Base-by-base conservation (phyloP, 2,329 filamentous ascomycete genomes). In the Alternaria burnsii region DNA sequence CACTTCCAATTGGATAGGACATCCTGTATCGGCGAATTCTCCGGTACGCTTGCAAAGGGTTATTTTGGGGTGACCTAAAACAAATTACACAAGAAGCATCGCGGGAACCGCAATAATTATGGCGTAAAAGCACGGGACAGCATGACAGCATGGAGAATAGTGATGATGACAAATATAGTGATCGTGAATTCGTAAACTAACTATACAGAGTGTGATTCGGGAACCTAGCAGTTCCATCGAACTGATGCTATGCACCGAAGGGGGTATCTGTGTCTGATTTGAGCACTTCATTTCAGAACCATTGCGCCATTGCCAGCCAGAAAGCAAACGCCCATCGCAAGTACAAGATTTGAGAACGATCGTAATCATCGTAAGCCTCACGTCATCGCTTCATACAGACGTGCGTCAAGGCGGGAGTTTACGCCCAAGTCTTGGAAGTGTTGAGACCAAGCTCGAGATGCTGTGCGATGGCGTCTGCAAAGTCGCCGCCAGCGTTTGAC, bases 401-500 rank as follows among this genome's bases (percentile, higher is more conserved):
- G 20, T 38, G 46, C 46, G 30, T 50, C 20, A 6, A 38, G 16
- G 10, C 32, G 2, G 22, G 1, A n/a, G n/a, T 14, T 63, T 55
- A 76, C 11, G 66, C 57, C 72, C 70, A 76, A 7, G 72, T 72
- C 59, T 72, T 76, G 41, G 68, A 71, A n/a, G 70, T 56, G 24
- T 67, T 63, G 38, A 73, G 54, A 34, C 68, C 65, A 55, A 75
- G 62, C 47, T 76, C 75, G 30, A 78, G 65, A 40, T 77, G 72
- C 44, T 76, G 74, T 16, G 77, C 76, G 24, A 78, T 78, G 22
- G 72, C 71, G 8, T 71, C 71, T 11, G 76, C 76, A 52, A 78
- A 72, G 53, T 77, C 74, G 26, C 75, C 68, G 55, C 76, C 74
- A 12, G 67, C 66, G 30, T 72, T 73, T 18, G 77, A 78, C 10